A percentile compares a stretch with the other conserved stretches of the same genome.
Evolutionary conservation across 306 rosid genomes (phyloP).

Genomic region (Morella rubra): DNA sequence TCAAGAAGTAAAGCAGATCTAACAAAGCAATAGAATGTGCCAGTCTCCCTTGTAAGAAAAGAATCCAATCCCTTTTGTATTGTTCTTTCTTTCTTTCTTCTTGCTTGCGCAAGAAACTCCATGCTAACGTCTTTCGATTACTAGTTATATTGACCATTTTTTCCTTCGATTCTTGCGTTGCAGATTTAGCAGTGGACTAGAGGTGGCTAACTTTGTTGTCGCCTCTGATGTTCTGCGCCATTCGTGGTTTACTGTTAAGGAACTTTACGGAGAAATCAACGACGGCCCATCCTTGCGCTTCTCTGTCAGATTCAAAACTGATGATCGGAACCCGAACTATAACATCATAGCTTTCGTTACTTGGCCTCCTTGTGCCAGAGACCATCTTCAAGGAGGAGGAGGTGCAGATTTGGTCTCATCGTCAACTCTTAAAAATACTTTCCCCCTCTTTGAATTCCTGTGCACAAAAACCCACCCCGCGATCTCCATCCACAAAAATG

Average conservation of each 20-base stretch:
- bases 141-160: neutral
- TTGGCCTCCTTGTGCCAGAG: constrained; percentile 1
- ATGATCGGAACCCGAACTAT: neutral
- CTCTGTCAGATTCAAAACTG: neutral
- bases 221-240: constrained; percentile 32
- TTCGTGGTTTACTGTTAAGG: constrained; percentile 33
- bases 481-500: constrained; percentile 40
- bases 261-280: neutral
- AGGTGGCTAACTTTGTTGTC: constrained; percentile 31
- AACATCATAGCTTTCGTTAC: constrained; percentile 45
- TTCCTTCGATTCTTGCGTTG: neutral
- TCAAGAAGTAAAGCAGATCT: neutral
- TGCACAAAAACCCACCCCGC: constrained; percentile 6
- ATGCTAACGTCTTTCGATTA: too few species aligned
- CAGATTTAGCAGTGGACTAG: constrained; percentile 50
- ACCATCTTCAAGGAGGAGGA: neutral
- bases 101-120: too few species aligned
- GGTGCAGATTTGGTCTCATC: constrained; percentile 30
- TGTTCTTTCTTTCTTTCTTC: neutral
- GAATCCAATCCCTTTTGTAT: too few species aligned
- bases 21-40: neutral
- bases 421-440: constrained; percentile 14
- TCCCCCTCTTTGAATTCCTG: constrained; percentile 45
- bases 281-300: neutral
- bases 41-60: neutral